Base-by-base conservation (phyloP, 345 rosid genomes). In the Aethionema arabicum region DNA sequence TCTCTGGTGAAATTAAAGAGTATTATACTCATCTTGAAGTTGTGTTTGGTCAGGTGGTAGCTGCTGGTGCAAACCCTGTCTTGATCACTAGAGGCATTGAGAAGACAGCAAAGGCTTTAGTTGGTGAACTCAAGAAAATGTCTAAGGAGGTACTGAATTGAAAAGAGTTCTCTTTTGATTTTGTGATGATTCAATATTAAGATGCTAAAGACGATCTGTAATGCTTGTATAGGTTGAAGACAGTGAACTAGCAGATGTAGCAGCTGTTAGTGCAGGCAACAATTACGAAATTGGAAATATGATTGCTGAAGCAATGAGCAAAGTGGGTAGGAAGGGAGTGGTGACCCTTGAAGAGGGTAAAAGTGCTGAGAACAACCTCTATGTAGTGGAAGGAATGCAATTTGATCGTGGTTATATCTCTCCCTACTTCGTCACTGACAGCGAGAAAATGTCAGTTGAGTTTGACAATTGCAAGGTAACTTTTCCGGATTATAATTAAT, bases 371-470 rank as follows among this genome's bases (percentile, higher is more conserved):
- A 88, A 88, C 78, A 80, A 65, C 46, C 90, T 88, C 11, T 88
- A 88, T 70, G 91, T 88, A 47, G 96, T 88, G 47, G 96, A 88
- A 72, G 96, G 96, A 61, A 88, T 88, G 96, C 96, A 88, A 65
- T 88, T 88, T 69, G 96, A 88, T 35, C 89, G 92, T 8, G 96
- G 96, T 51, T 88, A 88, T 59, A 85, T 88, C 63, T 88, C 96
- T 32, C 96, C 96, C 10, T 88, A 85, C 75, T 88, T 88, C 30
- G 92, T 88, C 3, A 88, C 92, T 1, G 92, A 88, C 56, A 70
- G 90, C 40, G 92, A 88, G 77, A 88, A 88, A 78, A 88, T 88
- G 96, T 13, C 96, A 8, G 96, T 83, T 63, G 96, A 88, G 69
- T 88, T 9, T 62, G 96, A 88, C 14, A 85, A 85, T 69, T 88